These are phyloP conservation scores for Fusarium floridanum DNA, from an alignment of 2,329 filamentous ascomycete species.

Conservation along the genomic window DNA sequence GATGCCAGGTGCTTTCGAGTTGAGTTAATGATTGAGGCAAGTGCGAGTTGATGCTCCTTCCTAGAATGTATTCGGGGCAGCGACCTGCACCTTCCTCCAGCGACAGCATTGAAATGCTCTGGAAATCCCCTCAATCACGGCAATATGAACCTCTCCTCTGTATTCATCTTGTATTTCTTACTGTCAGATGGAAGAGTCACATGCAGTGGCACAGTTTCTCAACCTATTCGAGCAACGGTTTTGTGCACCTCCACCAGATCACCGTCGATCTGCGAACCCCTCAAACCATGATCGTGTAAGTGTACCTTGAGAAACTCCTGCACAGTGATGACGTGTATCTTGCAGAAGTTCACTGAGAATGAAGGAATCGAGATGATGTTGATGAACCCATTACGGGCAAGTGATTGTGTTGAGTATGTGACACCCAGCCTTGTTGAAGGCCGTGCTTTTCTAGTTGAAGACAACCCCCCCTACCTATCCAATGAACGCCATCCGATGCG, in stretches of 20 bases:
- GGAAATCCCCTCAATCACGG: neutral
- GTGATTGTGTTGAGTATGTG: conserved; percentile 31
- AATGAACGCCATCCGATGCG: conserved; percentile 46
- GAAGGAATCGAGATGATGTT: conserved; percentile 4
- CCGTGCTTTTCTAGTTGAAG: conserved; percentile 48
- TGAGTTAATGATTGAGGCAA: conserved; percentile 5
- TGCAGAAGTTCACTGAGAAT: neutral
- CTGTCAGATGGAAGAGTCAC: neutral
- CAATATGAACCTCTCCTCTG: neutral
- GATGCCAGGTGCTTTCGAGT: neutral
- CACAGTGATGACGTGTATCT: conserved; percentile 1
- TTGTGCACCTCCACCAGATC: conserved; percentile 8
- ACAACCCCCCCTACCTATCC: conserved; percentile 27
- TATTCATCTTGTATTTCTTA: conserved; percentile 2
- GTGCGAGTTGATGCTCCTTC: conserved; percentile 4
- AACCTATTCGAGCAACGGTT: conserved; percentile 11
- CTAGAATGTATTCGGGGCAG: neutral
- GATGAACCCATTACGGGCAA: conserved; percentile 20
- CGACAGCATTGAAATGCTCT: neutral
- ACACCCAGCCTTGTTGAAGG: conserved; percentile 47
- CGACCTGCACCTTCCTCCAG: conserved; percentile 10
- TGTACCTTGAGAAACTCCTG: conserved; percentile 2
- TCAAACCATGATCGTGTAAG: conserved; percentile 15
- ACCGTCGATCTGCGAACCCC: neutral
- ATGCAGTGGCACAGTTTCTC: conserved; percentile 24